phyloP scores from a whole-genome alignment of 768 basidiomycete genomes.

The Leccinum olivaceopallidum region DNA sequence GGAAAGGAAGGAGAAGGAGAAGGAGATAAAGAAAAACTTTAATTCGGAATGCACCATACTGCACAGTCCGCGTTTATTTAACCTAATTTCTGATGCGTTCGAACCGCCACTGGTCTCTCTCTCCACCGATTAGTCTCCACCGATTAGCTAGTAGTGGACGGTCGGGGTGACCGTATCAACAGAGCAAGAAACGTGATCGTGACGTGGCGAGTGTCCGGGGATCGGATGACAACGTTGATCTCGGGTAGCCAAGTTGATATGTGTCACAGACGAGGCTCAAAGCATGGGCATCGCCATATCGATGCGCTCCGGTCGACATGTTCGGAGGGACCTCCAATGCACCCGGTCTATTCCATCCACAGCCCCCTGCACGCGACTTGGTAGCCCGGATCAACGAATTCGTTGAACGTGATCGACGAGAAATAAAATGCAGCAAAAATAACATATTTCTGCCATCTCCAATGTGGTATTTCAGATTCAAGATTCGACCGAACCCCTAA shows the following conservation, averaged over 20 bases:
- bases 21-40: background rate
- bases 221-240: constrained; percentile 12
- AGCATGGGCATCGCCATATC: background rate
- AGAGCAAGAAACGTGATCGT: constrained; percentile 8
- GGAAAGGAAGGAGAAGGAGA: background rate
- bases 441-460: background rate
- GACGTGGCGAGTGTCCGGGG: constrained; percentile 21
- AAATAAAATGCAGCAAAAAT: background rate
- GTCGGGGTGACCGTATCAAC: constrained; percentile 21
- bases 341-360: background rate
- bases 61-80: background rate
- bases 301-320: background rate
- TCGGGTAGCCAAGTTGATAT: constrained; percentile 10
- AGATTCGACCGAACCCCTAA: background rate
- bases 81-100: constrained; percentile 8
- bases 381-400: background rate
- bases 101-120: constrained; percentile 12
- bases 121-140: background rate
- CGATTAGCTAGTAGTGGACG: background rate
- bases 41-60: background rate
- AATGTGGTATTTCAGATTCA: background rate
- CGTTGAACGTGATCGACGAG: background rate
- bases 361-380: background rate
- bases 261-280: constrained; percentile 5
- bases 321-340: background rate